Percentiles rank a stretch among this genome's conserved stretches.
Evolutionary conservation across 352 stramenopile genomes (phyloP).

Genomic region (Globisporangium recalcitrans): DNA sequence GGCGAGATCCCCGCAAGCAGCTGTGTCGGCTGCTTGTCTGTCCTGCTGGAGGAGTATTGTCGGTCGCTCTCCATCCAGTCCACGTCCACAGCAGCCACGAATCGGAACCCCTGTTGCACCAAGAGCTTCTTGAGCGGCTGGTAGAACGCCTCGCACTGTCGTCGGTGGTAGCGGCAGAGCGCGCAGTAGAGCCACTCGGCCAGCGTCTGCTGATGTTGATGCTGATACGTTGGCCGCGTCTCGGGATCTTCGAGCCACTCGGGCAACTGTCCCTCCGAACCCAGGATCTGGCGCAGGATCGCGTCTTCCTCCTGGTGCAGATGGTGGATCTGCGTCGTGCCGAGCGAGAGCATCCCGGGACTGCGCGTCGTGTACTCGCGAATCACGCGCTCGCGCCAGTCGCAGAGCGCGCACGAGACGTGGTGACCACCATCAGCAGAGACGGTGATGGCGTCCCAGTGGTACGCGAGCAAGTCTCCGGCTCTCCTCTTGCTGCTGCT

Average conservation of each 20-base stretch:
- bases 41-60: not conserved
- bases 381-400: slow-evolving; percentile 13
- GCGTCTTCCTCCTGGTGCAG: slow-evolving; percentile 14
- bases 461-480: slow-evolving; percentile 7
- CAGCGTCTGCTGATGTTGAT: not conserved
- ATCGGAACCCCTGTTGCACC: not conserved
- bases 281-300: slow-evolving; percentile 16
- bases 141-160: slow-evolving; percentile 18
- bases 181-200: slow-evolving; percentile 11
- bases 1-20: not conserved
- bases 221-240: not conserved
- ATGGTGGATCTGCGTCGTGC: slow-evolving; percentile 8
- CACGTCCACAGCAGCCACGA: slow-evolving; percentile 9
- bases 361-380: slow-evolving; percentile 7
- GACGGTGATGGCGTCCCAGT: slow-evolving; percentile 9
- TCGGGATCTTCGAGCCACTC: not conserved
- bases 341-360: slow-evolving; percentile 15
- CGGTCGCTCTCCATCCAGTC: not conserved
- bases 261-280: slow-evolving; percentile 5
- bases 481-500: not conserved
- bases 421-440: not conserved
- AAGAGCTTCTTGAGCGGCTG: slow-evolving; percentile 11
- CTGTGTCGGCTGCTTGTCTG: not conserved
- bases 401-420: slow-evolving; percentile 9
- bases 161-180: slow-evolving; percentile 16